Conservation (phyloP, 2,329 filamentous ascomycete genomes). For the Xylaria arbuscula region DNA sequence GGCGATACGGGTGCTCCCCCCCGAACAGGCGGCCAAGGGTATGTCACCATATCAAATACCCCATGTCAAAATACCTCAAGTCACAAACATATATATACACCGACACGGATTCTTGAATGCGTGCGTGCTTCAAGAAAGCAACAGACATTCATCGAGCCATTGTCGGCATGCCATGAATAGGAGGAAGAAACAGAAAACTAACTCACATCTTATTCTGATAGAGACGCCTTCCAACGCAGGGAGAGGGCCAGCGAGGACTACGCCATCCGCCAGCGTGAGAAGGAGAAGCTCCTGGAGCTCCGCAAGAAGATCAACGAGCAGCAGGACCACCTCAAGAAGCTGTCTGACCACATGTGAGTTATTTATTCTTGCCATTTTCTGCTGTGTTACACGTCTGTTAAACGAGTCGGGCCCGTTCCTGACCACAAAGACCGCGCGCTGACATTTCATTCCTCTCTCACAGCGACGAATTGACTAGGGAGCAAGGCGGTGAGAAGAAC, state of each 20-base stretch:
- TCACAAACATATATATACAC: background rate
- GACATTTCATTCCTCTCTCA: constrained; percentile 28
- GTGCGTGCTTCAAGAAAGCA: background rate
- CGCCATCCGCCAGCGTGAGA: constrained; percentile 87
- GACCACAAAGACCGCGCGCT: constrained; percentile 10
- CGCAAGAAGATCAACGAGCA: constrained; percentile 80
- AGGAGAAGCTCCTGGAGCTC: constrained; percentile 85
- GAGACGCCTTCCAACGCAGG: constrained; percentile 92
- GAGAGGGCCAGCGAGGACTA: constrained; percentile 88
- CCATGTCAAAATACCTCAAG: constrained; percentile 7
- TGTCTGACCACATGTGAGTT: constrained; percentile 86
- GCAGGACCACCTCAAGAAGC: constrained; percentile 83
- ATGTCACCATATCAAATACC: constrained; percentile 49
- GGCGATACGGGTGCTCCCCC: constrained; percentile 75
- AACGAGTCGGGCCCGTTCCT: too few relatives aligned
- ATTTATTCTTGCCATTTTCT: background rate
- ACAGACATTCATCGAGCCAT: background rate
- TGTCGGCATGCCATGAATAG: background rate
- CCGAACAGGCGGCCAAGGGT: constrained; percentile 65
- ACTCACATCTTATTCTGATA: constrained; percentile 51
- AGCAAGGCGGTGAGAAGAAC: constrained; percentile 75
- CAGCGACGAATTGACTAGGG: constrained; percentile 81
- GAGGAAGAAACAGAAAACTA: constrained; percentile 21
- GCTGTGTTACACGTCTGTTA: background rate
- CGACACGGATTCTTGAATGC: background rate